Percentiles rank a stretch among this genome's conserved stretches.
Evolutionary conservation across 2,329 filamentous ascomycete species (phyloP).

Genomic region (Nothomitra cinnamomea): DNA sequence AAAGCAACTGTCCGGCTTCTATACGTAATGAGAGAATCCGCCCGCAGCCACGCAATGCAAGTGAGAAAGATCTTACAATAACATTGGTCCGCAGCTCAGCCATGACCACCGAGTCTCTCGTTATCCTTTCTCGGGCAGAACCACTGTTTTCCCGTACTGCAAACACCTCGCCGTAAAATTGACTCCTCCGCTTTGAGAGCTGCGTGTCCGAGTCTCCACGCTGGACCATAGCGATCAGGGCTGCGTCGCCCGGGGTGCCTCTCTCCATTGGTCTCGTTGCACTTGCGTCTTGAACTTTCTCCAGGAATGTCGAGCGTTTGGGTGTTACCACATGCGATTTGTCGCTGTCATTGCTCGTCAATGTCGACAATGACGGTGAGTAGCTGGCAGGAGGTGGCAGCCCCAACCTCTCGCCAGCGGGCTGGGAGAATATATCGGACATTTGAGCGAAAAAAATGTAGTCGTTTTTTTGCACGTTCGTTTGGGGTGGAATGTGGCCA

Average conservation of each 20-base stretch:
- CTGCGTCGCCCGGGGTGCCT: not conserved
- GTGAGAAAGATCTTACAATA: slow-evolving; percentile 29
- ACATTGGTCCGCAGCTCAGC: slow-evolving; percentile 49
- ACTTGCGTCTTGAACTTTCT: not conserved
- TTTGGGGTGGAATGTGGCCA: no score
- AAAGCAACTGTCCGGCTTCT: not conserved
- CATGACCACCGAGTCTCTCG: slow-evolving; percentile 39
- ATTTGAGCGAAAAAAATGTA: not conserved
- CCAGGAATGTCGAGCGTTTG: not conserved
- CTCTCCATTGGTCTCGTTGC: not conserved
- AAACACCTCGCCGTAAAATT: slow-evolving; percentile 26
- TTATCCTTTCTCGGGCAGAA: slow-evolving; percentile 29
- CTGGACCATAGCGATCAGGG: slow-evolving; percentile 1
- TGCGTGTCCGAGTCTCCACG: slow-evolving; percentile 10
- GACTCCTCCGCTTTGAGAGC: slow-evolving; percentile 19
- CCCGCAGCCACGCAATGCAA: not conserved
- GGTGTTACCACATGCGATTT: not conserved
- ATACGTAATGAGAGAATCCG: not conserved
- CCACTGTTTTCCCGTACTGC: slow-evolving; percentile 20
- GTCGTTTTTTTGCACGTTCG: not conserved
- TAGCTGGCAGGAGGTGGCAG: not conserved
- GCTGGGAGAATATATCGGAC: not conserved
- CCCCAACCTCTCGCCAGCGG: not conserved
- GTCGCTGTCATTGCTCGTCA: not conserved
- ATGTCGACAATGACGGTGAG: not conserved